These are phyloP conservation scores for Starmera quercuum DNA, from an alignment of 805 yeast species.

Conservation along the genomic window DNA sequence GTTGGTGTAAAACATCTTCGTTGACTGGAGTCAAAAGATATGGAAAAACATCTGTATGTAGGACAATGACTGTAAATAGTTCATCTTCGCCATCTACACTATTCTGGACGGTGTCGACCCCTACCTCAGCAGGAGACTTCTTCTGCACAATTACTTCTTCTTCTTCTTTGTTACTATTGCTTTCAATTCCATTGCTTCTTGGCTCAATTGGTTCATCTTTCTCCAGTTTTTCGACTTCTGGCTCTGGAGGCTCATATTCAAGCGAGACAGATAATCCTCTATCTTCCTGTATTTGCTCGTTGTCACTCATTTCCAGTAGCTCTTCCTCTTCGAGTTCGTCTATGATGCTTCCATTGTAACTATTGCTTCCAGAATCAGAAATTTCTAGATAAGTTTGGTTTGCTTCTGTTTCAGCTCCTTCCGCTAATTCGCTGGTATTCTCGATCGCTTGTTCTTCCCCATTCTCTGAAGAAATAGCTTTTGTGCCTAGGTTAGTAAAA, in stretches of 20 bases:
- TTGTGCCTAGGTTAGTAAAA: too few relatives aligned
- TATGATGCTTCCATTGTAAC: too few relatives aligned
- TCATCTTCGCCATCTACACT: too few relatives aligned
- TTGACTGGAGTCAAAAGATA: slow-evolving; percentile 14
- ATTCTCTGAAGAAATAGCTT: too few relatives aligned
- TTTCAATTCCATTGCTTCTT: background rate
- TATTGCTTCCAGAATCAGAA: too few relatives aligned
- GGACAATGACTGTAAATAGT: slow-evolving; percentile 6
- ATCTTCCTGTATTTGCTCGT: too few relatives aligned
- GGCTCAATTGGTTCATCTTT: background rate
- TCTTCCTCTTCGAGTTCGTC: background rate
- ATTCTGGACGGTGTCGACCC: too few relatives aligned
- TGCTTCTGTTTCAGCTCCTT: slow-evolving; percentile 1
- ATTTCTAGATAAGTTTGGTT: too few relatives aligned
- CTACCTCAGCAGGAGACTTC: background rate
- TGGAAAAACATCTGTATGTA: slow-evolving; percentile 12
- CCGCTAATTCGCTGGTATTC: slow-evolving; percentile 1
- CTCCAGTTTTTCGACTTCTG: too few relatives aligned
- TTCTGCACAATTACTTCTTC: background rate
- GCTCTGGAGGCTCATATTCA: too few relatives aligned
- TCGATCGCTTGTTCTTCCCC: slow-evolving; percentile 6
- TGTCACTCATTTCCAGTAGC: background rate
- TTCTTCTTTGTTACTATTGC: background rate
- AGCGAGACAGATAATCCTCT: too few relatives aligned
- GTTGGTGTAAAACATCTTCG: background rate